Percentiles rank a stretch among this genome's conserved stretches.
Evolutionary conservation across 2,329 filamentous ascomycete genomes (phyloP).

Genomic region (Pseudogymnoascus sp.): DNA sequence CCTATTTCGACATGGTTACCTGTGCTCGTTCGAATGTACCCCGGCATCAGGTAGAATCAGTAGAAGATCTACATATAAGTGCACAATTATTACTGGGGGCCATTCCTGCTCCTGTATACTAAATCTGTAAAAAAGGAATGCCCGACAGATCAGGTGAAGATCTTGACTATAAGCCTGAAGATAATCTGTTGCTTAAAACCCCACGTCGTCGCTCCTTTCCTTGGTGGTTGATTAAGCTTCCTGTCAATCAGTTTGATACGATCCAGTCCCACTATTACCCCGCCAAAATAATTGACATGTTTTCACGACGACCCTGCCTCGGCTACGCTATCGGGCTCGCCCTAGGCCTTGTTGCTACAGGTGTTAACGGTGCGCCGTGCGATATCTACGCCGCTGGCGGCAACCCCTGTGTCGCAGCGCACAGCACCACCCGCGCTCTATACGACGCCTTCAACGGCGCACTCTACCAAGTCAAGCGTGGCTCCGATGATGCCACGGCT

Average conservation of each 20-base stretch:
- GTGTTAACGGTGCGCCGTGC: conserved; percentile 45
- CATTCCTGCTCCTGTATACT: conserved; percentile 5
- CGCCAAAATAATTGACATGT: conserved; percentile 14
- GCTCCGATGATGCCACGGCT: conserved; percentile 31
- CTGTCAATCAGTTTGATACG: conserved; percentile 9
- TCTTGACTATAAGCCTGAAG: conserved; percentile 4
- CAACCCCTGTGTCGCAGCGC: conserved; percentile 52
- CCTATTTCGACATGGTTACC: neutral
- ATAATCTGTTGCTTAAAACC: neutral
- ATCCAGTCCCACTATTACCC: conserved; percentile 1
- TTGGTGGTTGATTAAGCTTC: conserved; percentile 10
- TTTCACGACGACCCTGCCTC: conserved; percentile 13
- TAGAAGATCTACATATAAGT: neutral
- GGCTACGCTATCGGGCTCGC: conserved; percentile 19
- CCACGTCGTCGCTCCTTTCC: neutral
- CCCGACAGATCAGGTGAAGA: conserved; percentile 13
- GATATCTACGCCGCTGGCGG: conserved; percentile 48
- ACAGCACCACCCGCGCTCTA: conserved; percentile 53
- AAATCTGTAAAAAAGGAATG: conserved; percentile 10
- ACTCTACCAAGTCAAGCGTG: conserved; percentile 50
- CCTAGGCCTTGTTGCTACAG: conserved; percentile 27
- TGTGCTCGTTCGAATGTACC: neutral
- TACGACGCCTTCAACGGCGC: conserved; percentile 43
- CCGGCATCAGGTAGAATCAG: neutral
- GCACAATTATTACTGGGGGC: conserved; percentile 14